These are phyloP conservation scores for Dryas octopetala DNA, from an alignment of 306 rosid species.

Conservation along the genomic window DNA sequence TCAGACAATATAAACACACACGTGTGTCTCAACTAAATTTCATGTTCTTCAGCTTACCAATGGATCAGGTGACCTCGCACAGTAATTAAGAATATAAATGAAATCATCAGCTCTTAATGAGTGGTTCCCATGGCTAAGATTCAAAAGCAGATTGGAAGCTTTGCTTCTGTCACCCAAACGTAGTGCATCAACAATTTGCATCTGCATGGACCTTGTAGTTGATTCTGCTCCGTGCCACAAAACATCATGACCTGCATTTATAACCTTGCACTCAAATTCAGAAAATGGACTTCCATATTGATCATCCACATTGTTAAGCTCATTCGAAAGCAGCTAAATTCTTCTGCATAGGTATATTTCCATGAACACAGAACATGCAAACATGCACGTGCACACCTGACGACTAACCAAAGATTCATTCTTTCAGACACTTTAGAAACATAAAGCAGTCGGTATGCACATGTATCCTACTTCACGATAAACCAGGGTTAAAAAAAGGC, in stretches of 20 bases:
- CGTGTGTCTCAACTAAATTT: neutral
- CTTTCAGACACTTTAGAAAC: no score
- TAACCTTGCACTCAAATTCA: constrained; percentile 12
- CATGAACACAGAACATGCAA: neutral
- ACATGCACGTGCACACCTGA: neutral
- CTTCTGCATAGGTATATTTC: neutral
- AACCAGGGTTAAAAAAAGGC: no score
- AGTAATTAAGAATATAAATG: constrained; percentile 51
- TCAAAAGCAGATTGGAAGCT: constrained; percentile 65
- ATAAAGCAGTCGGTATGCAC: no score
- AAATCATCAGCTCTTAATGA: constrained; percentile 58
- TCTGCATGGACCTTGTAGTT: constrained; percentile 35
- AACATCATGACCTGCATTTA: constrained; percentile 38
- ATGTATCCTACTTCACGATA: no score
- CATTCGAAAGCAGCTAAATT: neutral
- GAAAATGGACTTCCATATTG: neutral
- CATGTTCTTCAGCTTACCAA: constrained; percentile 52
- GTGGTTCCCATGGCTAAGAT: constrained; percentile 44
- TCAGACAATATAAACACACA: neutral
- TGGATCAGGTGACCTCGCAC: constrained; percentile 76
- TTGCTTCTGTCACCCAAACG: constrained; percentile 52
- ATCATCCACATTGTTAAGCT: neutral
- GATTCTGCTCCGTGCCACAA: constrained; percentile 34
- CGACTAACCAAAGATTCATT: no score
- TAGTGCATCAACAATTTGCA: no score